Evolutionary conservation across 805 yeast species (phyloP), one percentile per base, ranked within the genome.

Genomic region (Kodamaea nitidulidarum): DNA sequence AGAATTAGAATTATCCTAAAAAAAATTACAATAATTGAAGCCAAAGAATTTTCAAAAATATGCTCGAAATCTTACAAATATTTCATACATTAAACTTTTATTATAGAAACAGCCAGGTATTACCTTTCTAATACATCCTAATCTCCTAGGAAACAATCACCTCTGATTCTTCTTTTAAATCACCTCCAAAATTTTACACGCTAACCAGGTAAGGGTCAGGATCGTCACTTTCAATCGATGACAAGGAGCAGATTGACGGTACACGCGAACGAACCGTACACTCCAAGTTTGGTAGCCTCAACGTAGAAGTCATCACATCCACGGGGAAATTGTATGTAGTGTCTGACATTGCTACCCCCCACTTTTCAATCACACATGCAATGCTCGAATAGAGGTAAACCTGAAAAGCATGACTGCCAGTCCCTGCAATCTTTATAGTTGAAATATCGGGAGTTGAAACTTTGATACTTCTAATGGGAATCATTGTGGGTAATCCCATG

Each of bases 331-430:
- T 29, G 39, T 58, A 55, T 21, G 39, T 40, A 7, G 43, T 40
- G 40, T 69, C 74, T 2, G 70, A 61, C 8, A 64, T 45, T 2
- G 67, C 71, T 15, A 65, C 65, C 3, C 60, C 71, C 74, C 74
- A 69, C 42, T 69, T 68, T 42, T 69, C 73, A 20, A 68, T 52
- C 4, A 68, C 55, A n/a, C 60, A 49, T 25, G 52, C 49, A 11
- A 41, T 44, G 8, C 54, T 54, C 1, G 69, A 63, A 28, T 50
- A 54, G n/a, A 66, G 42, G 47, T 49, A 59, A 28, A 63, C 25
- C 6, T 41, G 28, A 29, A 27, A 32, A 15, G 7, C 5, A 6
- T 40, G 38, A 12, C 29, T 32, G 7, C 28, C 32, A 16, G 38
- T 38, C 12, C 33, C 22, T 5, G 43, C 34, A 12, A 62, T 34